phyloP scores from a whole-genome alignment of 257 asterid species.

The Nicotiana attenuata region DNA sequence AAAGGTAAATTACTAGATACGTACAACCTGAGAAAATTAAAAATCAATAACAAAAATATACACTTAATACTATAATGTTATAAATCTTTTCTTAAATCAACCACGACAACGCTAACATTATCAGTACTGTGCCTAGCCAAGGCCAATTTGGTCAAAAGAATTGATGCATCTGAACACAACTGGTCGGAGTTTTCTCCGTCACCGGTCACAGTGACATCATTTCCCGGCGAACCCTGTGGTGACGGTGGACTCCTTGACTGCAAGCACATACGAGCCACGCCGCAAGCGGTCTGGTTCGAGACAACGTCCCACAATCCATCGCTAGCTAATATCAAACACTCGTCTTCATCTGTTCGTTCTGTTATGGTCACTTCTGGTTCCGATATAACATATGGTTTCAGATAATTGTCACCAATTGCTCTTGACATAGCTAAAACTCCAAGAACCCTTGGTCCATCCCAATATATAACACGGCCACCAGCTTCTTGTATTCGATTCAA shows the following conservation, averaged over 20 bases:
- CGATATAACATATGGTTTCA: constrained; percentile 44
- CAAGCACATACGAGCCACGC: constrained; percentile 36
- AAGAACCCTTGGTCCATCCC: constrained; percentile 43
- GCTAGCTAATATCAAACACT: constrained; percentile 42
- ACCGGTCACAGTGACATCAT: neutral
- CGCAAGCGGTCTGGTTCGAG: constrained; percentile 32
- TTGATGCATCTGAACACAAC: constrained; percentile 35
- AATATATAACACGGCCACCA: constrained; percentile 40
- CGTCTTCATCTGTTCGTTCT: constrained; percentile 29
- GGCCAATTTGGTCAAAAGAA: constrained; percentile 46
- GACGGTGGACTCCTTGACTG: constrained; percentile 13
- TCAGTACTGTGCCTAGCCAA: constrained; percentile 34
- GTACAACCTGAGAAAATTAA: neutral
- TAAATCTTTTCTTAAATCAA: constrained; percentile 25
- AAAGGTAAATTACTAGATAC: neutral
- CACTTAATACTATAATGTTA: neutral
- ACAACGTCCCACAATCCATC: constrained; percentile 60
- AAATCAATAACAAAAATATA: neutral
- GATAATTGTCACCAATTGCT: constrained; percentile 49
- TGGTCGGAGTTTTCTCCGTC: constrained; percentile 15
- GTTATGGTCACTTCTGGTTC: constrained; percentile 51
- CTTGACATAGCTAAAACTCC: constrained; percentile 66
- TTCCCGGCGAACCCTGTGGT: constrained; percentile 1
- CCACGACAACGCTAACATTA: constrained; percentile 42
- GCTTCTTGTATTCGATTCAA: constrained; percentile 31